Evolutionary conservation across 371 early-diverging fungal species (phyloP).

Genomic region (Apophysomyces trapeziformis): DNA sequence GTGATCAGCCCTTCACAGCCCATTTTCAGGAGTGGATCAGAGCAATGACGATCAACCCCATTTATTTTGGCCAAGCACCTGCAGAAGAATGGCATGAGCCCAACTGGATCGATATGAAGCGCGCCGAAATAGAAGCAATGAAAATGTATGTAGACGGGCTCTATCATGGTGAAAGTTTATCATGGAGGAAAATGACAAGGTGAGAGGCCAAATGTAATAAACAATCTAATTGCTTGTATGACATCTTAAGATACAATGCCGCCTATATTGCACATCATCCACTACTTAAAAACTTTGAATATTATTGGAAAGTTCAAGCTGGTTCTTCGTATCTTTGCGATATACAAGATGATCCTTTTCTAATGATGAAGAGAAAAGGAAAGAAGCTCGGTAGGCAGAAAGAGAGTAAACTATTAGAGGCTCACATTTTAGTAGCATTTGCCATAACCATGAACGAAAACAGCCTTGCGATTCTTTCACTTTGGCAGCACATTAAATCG

Average conservation of each 20-base stretch:
- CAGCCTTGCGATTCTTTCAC: constrained; percentile 73
- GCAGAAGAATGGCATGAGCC: constrained; percentile 41
- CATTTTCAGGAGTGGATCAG: constrained; percentile 29
- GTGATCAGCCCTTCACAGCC: constrained; percentile 28
- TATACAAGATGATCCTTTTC: constrained; percentile 40
- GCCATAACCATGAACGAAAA: constrained; percentile 79
- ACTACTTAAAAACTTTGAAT: constrained; percentile 37
- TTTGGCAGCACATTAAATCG: constrained; percentile 65
- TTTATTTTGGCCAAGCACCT: constrained; percentile 40
- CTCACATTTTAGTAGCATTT: constrained; percentile 33
- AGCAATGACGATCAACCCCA: constrained; percentile 16
- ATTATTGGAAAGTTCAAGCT: constrained; percentile 49
- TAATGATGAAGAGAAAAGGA: constrained; percentile 29
- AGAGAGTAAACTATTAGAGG: neutral
- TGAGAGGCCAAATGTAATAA: neutral
- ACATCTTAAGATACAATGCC: constrained; percentile 66
- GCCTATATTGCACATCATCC: constrained; percentile 81
- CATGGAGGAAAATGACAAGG: constrained; percentile 39
- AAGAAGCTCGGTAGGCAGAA: constrained; percentile 63
- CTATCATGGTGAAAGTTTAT: constrained; percentile 25
- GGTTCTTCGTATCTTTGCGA: constrained; percentile 40
- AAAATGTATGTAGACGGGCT: constrained; percentile 15
- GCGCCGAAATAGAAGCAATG: constrained; percentile 23
- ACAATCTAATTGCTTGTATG: neutral
- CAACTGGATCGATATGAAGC: constrained; percentile 35